phyloP scores from a whole-genome alignment of 305 asterid species.

The Lippia alba region DNA sequence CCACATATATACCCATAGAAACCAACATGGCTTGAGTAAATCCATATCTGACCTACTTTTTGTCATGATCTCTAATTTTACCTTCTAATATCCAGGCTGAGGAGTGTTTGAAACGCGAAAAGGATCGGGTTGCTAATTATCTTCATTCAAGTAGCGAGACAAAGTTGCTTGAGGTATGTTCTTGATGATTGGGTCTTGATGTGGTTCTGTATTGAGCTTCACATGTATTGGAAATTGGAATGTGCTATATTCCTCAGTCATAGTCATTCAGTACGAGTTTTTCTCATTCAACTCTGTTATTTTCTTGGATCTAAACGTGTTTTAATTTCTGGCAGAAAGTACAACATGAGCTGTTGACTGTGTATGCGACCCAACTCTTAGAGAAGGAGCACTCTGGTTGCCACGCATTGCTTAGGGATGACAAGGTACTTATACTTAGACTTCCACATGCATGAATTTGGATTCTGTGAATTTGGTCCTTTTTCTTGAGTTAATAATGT shows the following conservation, averaged over 20 bases:
- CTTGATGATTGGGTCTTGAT: constrained; percentile 19
- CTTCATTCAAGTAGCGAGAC: constrained; percentile 76
- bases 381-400: constrained; percentile 99
- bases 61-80: neutral
- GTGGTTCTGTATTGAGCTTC: constrained; percentile 3
- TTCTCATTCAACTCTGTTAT: constrained; percentile 20
- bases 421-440: constrained; percentile 64
- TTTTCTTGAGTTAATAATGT: constrained; percentile 3
- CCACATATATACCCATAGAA: neutral
- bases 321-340: constrained; percentile 58
- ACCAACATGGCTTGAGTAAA: neutral
- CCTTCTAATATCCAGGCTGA: constrained; percentile 59
- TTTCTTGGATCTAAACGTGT: neutral
- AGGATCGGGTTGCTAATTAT: constrained; percentile 73
- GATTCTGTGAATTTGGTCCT: constrained; percentile 7
- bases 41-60: neutral
- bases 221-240: constrained; percentile 9
- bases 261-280: no score
- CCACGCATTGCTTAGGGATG: constrained; percentile 89
- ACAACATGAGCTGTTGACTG: constrained; percentile 85
- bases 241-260: constrained; percentile 3
- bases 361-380: constrained; percentile 83
- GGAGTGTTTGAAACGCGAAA: constrained; percentile 81
- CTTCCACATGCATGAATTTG: constrained; percentile 8
- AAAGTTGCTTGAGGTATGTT: constrained; percentile 80